Base-by-base conservation (phyloP, 306 rosid species). In the Inga leiocalycina region DNA sequence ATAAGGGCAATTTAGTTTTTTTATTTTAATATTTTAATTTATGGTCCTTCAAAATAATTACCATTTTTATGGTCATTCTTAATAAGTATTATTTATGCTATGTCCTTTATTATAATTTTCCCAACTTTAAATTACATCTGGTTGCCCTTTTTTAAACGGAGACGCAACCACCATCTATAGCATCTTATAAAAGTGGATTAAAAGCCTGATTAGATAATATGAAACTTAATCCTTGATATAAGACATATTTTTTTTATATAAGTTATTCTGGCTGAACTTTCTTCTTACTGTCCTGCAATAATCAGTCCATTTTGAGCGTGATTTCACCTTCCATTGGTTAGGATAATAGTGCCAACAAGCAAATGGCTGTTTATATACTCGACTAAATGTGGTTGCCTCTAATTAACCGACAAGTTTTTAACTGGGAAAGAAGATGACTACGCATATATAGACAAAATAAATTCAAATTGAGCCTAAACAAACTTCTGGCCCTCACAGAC, bases 221-320 rank as follows among this genome's bases (percentile, higher is more conserved):
- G 30, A 1, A 27, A 27, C 1, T 27, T 27, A 27, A 1, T 27
- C 30, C 30, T 27, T 27, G 1, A 27, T 27, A 27, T 27, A 27
- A 27, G 30, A 27, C 30, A 27, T 27, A 27, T 27, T 27, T 27
- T 27, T 27, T 27, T 16, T 16, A 68, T 15, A 22, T 49, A 24
- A 15, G 17, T 74, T 74, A 48, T 62, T 12, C 49, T 64, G 75
- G 65, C 75, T 10, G 68, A 45, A 80, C 27, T 48, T 30, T 71
- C n/a, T 32, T 10, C 15, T 61, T 24, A 32, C 34, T 51, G 49
- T 51, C 49, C 51, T 46, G 34, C 39, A 45, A 11, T 71, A 61
- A 32, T 45, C 78, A 56, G 15, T 64, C 16, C 3, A 39, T 19
- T 30, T 44, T 80, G 72, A 59, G 64, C 8, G 27, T 32, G 16